Base-by-base conservation (phyloP, 306 rosid genomes). In the Coriaria nepalensis region DNA sequence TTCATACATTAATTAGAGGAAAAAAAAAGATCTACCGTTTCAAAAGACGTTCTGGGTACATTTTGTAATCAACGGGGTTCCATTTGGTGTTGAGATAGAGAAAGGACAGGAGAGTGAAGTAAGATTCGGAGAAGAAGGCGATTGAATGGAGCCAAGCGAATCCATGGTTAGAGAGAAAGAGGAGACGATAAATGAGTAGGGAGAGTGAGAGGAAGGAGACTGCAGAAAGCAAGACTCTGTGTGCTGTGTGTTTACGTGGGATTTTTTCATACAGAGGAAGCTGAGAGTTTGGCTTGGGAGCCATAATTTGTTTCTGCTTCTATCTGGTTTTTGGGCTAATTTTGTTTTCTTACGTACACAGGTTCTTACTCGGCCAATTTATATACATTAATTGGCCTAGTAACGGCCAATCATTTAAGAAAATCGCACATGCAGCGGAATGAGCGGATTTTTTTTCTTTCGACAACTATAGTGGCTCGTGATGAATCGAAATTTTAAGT, bases 121-220 rank as follows among this genome's bases (percentile, higher is more conserved):
- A 81, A 0, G 63, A 62, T 53, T 81, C 93, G 37, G 79, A 86
- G 2, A 77, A 8, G 29, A 82, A 69, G 50, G 96, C 93, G 7
- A 72, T 46, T 10, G 29, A 5, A 10, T 45, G 57, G 5, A 74
- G 50, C 53, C 72, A 74, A 32, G 77, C 53, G 58, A 63, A 47
- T 10, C 63, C 73, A 45, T 59, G 66, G 56, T 38, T 13, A 6
- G 6, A 7, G 35, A 43, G 6, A 0, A 64, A 53, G 39, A 44
- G 59, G 5, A 74, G 10, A 10, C 88, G 78, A 57, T 76, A 61
- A 14, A 6, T 13, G 9, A 78, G 71, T 9, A 81, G 59, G 40
- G 47, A 64, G 10, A 73, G 35, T 2, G 64, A 69, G 44, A 86
- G 70, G 50, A 74, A 7, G 6, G 68, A 15, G 61, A 66, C 60